Evolutionary conservation across 2,329 filamentous ascomycete genomes (phyloP).

Genomic region (Zymoseptoria ardabiliae): DNA sequence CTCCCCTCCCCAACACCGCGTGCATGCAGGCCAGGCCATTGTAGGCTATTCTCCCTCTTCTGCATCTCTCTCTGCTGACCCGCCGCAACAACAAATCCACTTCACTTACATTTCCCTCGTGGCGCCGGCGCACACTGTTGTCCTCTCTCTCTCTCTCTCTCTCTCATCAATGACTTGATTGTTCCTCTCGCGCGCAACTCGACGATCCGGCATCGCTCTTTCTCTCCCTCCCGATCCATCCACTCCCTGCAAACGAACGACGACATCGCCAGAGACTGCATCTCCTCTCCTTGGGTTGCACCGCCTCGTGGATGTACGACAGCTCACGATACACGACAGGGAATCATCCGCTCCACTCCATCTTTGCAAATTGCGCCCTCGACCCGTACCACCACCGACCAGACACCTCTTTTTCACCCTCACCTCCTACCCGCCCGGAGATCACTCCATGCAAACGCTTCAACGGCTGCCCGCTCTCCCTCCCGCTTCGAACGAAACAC

Average conservation of each 20-base stretch:
- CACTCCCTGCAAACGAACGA: neutral
- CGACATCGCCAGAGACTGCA: neutral
- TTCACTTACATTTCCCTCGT: too few species aligned
- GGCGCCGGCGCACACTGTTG: too few species aligned
- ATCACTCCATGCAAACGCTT: neutral
- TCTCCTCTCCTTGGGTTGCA: neutral
- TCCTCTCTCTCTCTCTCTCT: too few species aligned
- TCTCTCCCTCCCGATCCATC: too few species aligned
- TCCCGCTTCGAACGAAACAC: neutral
- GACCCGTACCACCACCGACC: neutral
- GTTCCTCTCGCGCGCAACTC: too few species aligned
- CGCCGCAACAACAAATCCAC: too few species aligned
- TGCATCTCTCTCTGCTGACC: too few species aligned
- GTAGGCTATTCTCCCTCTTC: too few species aligned
- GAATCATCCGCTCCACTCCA: neutral
- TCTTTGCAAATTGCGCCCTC: neutral
- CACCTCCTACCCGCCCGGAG: neutral
- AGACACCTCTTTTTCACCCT: neutral
- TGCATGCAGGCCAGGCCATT: too few species aligned
- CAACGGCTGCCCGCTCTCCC: neutral
- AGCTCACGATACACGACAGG: neutral
- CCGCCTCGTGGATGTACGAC: neutral
- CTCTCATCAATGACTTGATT: too few species aligned
- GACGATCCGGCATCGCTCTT: neutral
- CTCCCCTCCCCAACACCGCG: too few species aligned